These are phyloP conservation scores for Tripterygium wilfordii DNA, from an alignment of 177 flowering plant species.

Conservation along the genomic window DNA sequence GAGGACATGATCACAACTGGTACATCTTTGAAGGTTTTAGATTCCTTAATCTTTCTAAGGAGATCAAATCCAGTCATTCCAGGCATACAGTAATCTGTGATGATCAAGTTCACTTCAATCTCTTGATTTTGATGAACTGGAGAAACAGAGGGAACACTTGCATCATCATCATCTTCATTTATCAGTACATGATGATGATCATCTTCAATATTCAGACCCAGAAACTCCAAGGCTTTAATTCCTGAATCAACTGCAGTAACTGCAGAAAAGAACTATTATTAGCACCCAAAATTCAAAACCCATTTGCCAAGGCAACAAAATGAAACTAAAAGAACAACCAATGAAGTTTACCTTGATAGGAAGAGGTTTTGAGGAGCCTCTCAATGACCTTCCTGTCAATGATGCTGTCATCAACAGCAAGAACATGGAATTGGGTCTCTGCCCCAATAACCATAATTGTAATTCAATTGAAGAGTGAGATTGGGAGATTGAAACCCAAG, in stretches of 20 bases:
- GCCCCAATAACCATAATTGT: constrained; percentile 13
- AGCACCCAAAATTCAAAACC: neutral
- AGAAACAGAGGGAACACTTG: constrained; percentile 9
- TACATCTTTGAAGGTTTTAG: constrained; percentile 50
- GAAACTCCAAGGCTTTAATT: constrained; percentile 42
- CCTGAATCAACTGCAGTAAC: constrained; percentile 55
- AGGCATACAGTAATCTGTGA: constrained; percentile 59
- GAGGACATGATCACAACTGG: constrained; percentile 88
- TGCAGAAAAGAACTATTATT: constrained; percentile 12
- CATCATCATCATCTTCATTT: constrained; percentile 14
- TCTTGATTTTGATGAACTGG: constrained; percentile 14
- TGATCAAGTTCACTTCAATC: constrained; percentile 36
- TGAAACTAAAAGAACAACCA: neutral
- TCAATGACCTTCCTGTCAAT: constrained; percentile 50
- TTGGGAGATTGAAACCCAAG: no score
- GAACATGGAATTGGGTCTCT: constrained; percentile 39
- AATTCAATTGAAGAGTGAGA: no score
- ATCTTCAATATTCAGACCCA: constrained; percentile 33
- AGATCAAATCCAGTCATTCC: constrained; percentile 63
- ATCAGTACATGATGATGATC: no score
- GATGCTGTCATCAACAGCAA: constrained; percentile 59
- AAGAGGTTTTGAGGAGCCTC: constrained; percentile 49
- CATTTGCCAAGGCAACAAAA: neutral
- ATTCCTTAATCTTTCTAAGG: constrained; percentile 51
- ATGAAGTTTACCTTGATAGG: constrained; percentile 38